Conservation (phyloP, 2,329 filamentous ascomycete species). For the Aureobasidium sp. region DNA sequence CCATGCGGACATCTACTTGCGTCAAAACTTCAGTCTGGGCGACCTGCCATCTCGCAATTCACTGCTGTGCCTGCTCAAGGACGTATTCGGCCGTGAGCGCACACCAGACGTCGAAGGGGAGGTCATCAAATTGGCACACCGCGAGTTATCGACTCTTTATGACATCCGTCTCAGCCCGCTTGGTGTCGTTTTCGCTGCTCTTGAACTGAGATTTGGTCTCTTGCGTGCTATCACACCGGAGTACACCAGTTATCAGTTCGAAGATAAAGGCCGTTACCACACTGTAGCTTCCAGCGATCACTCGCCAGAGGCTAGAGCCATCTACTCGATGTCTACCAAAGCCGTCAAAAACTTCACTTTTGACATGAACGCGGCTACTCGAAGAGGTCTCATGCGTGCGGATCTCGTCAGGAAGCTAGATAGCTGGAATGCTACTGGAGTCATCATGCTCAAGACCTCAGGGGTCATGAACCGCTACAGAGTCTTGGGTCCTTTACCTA, state of each 20-base stretch:
- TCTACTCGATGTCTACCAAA: slow-evolving; percentile 36
- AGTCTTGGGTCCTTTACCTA: slow-evolving; percentile 41
- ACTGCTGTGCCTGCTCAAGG: slow-evolving; percentile 40
- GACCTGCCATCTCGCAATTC: slow-evolving; percentile 49
- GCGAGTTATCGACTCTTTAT: slow-evolving; percentile 39
- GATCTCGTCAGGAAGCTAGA: slow-evolving; percentile 50
- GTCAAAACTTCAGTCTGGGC: slow-evolving; percentile 52
- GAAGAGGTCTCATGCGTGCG: slow-evolving; percentile 31
- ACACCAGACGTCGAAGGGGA: slow-evolving; percentile 30
- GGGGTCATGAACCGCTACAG: slow-evolving; percentile 49
- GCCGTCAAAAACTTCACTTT: slow-evolving; percentile 38
- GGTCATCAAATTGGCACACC: slow-evolving; percentile 41
- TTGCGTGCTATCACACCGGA: slow-evolving; percentile 50
- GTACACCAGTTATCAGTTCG: slow-evolving; percentile 49
- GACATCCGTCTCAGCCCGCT: slow-evolving; percentile 41
- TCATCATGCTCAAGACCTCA: slow-evolving; percentile 44
- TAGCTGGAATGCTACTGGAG: slow-evolving; percentile 42
- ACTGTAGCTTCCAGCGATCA: slow-evolving; percentile 26
- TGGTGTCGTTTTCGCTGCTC: slow-evolving; percentile 44
- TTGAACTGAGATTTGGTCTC: slow-evolving; percentile 51
- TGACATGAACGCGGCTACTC: slow-evolving; percentile 38
- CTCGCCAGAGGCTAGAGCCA: slow-evolving; percentile 37
- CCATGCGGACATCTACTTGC: slow-evolving; percentile 48
- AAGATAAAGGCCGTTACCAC: slow-evolving; percentile 21
- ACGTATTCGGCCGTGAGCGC: slow-evolving; percentile 39